Evolutionary conservation across 2,329 filamentous ascomycete genomes (phyloP).

Genomic region (Ophiocordyceps australis): DNA sequence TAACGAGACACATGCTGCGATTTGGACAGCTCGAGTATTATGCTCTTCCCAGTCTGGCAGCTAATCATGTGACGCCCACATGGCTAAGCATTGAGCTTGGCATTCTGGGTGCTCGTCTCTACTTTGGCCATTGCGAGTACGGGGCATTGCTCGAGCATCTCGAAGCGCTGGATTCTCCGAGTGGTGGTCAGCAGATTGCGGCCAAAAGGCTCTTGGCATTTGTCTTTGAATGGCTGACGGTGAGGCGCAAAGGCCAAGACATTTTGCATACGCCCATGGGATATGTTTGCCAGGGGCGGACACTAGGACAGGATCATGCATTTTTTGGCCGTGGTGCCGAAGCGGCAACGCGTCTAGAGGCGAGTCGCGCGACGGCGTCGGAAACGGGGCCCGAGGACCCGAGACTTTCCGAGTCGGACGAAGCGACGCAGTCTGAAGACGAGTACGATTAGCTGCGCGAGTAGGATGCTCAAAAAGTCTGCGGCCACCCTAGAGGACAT

Average conservation of each 20-base stretch:
- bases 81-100: conserved; percentile 42
- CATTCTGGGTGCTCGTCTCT: conserved; percentile 40
- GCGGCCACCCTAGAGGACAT: too few relatives aligned
- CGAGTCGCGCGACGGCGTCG: too few relatives aligned
- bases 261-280: conserved; percentile 1
- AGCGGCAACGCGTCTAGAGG: too few relatives aligned
- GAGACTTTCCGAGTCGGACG: too few relatives aligned
- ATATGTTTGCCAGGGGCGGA: background rate
- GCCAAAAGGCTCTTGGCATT: background rate
- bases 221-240: background rate
- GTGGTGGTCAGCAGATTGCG: background rate
- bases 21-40: conserved; percentile 38
- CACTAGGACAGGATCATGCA: background rate
- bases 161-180: background rate
- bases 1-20: conserved; percentile 38
- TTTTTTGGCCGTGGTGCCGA: too few relatives aligned
- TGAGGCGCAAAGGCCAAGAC: conserved; percentile 1
- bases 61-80: conserved; percentile 18
- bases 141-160: conserved; percentile 7
- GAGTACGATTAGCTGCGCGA: too few relatives aligned
- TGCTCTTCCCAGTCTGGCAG: conserved; percentile 26
- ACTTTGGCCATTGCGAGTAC: conserved; percentile 33
- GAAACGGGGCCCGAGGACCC: too few relatives aligned
- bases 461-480: too few relatives aligned
- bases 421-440: too few relatives aligned